Evolutionary conservation across 768 basidiomycete species (phyloP).

Genomic region (Panus rudis): DNA sequence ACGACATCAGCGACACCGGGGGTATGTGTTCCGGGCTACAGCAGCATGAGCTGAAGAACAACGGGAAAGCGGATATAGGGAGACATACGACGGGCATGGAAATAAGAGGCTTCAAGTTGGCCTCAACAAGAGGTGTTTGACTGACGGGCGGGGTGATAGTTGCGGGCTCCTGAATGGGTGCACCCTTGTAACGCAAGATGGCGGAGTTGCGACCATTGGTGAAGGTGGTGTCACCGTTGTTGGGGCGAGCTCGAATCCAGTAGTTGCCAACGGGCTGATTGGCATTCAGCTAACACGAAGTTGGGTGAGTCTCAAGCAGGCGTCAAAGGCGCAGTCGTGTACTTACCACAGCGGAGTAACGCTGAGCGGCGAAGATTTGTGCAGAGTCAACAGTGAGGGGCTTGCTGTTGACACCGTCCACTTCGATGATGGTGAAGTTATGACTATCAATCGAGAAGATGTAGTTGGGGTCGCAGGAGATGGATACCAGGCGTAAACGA

Average conservation of each 20-base stretch:
- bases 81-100: constrained; percentile 8
- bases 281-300: constrained; percentile 34
- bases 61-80: background rate
- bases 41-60: background rate
- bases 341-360: constrained; percentile 19
- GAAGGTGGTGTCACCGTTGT: constrained; percentile 23
- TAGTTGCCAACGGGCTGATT: constrained; percentile 43
- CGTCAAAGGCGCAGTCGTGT: constrained; percentile 21
- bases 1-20: constrained; percentile 15
- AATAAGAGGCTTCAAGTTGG: constrained; percentile 9
- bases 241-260: constrained; percentile 43
- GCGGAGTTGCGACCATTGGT: constrained; percentile 34
- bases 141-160: constrained; percentile 21
- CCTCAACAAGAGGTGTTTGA: constrained; percentile 13
- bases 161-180: constrained; percentile 35
- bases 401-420: background rate
- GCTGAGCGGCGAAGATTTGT: background rate
- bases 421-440: constrained; percentile 19
- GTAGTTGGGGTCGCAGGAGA: constrained; percentile 24
- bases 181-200: constrained; percentile 42
- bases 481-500: background rate
- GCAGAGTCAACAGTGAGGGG: background rate
- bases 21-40: constrained; percentile 13
- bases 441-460: constrained; percentile 31
- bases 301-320: constrained; percentile 27